A percentile compares a stretch with the other conserved stretches of the same genome.
These are phyloP conservation scores for Calvatia gigantea DNA, from an alignment of 768 basidiomycete genomes.

Conservation along the genomic window DNA sequence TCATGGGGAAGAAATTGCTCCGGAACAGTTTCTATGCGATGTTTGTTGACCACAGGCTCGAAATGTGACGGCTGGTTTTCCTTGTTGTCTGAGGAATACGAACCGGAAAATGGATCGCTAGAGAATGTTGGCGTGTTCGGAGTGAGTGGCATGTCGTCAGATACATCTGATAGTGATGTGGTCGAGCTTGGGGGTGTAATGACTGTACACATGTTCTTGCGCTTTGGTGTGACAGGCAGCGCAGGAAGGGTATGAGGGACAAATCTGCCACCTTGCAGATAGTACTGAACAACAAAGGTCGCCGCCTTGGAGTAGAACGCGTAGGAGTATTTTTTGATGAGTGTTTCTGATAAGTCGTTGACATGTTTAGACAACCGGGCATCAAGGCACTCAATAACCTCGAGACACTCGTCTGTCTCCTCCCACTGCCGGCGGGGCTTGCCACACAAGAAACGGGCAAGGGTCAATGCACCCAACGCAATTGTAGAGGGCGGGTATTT, in stretches of 20 bases:
- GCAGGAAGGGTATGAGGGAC: conserved; percentile 40
- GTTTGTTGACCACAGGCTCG: conserved; percentile 72
- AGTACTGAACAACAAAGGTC: conserved; percentile 89
- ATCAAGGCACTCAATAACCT: conserved; percentile 86
- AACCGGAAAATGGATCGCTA: conserved; percentile 51
- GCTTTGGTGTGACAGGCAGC: conserved; percentile 69
- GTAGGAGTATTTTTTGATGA: conserved; percentile 97
- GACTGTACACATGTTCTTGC: conserved; percentile 48
- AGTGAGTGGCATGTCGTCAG: conserved; percentile 83
- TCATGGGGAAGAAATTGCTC: conserved; percentile 81
- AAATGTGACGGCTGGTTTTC: conserved; percentile 73
- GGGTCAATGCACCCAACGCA: conserved; percentile 83
- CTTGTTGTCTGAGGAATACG: conserved; percentile 67
- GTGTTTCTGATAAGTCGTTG: conserved; percentile 91
- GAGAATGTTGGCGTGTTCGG: conserved; percentile 70
- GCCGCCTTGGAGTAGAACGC: conserved; percentile 96
- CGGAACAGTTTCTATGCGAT: conserved; percentile 60
- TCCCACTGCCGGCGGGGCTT: conserved; percentile 76
- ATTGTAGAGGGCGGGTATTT: conserved; percentile 81
- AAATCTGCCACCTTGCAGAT: conserved; percentile 84
- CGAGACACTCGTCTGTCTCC: conserved; percentile 79
- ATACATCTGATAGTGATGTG: conserved; percentile 69
- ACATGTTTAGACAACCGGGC: conserved; percentile 82
- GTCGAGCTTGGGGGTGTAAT: conserved; percentile 76
- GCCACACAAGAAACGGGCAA: conserved; percentile 86